Evolutionary conservation across 1,284 basidiomycete genomes (phyloP), one percentile per base, ranked within the genome.

Genomic region (Cerrena zonata): DNA sequence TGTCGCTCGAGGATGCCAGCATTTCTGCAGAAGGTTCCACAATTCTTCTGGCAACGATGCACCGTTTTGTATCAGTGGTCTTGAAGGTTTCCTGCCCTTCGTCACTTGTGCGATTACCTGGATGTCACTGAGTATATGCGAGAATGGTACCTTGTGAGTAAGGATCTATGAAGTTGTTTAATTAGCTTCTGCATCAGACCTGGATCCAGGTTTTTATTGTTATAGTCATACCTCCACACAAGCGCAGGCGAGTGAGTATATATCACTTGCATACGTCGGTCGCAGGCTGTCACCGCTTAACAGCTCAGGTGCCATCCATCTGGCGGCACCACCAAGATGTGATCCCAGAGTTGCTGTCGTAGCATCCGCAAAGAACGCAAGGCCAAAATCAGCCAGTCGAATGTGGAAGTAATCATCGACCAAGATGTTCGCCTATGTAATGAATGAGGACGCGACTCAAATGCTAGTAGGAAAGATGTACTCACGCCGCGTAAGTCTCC

Each of bases 301-400:
- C 19, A 56, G 41, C 37, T 61, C 58, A 5, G 58, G 60, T 2
- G 56, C 56, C 47, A 52, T 51, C 58, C 58, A 61, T 10, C 50
- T 43, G 12, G 49, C 44, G 15, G 48, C 51, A 2, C 56, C 54
- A 18, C 56, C 53, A 4, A 27, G 44, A 15, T 43, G 41, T 3
- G 52, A 53, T n/a, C 44, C 43, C n/a, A 44, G 47, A n/a, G 39
- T 48, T 18, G 19, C 25, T 11, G 43, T 18, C 18, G 25, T 48
- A 4, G 54, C 34, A 25, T 52, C 45, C 4, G 48, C 44, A 36
- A 55, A 51, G 4, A 49, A n/a, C 3, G 55, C 30, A 15, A 53
- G 41, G 23, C 57, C 57, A 37, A 57, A 58, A 27, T 58, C 57
- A 11, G 55, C 40, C 2, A 57, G 45, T 2, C 36, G 21, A 15